Conservation (phyloP, 1,284 basidiomycete species). For the Xanthoconium separans region DNA sequence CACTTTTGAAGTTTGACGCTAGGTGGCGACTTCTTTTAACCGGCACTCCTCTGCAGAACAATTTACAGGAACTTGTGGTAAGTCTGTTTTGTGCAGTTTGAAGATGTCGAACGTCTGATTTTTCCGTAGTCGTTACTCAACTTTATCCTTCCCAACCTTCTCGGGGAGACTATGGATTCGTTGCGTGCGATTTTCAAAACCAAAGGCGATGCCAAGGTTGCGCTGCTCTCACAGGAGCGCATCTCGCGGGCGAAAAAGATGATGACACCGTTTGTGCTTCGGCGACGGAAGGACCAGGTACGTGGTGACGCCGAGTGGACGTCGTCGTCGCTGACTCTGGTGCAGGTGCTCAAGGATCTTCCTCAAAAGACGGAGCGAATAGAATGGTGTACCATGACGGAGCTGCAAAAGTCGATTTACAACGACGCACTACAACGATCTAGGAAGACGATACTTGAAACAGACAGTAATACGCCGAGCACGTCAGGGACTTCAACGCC, state of each 20-base stretch:
- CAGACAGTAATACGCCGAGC: conserved; percentile 35
- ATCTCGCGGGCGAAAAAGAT: conserved; percentile 96
- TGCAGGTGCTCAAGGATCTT: conserved; percentile 86
- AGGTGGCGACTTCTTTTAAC: conserved; percentile 93
- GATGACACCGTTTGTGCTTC: conserved; percentile 98
- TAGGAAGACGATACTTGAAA: conserved; percentile 76
- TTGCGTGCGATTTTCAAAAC: conserved; percentile 97
- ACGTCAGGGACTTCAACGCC: conserved; percentile 38
- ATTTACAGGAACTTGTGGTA: conserved; percentile 93
- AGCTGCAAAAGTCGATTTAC: conserved; percentile 83
- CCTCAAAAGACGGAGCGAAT: conserved; percentile 91
- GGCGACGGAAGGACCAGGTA: conserved; percentile 91
- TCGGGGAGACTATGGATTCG: conserved; percentile 72
- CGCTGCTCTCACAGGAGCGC: conserved; percentile 85
- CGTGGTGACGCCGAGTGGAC: conserved; percentile 8
- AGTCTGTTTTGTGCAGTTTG: conserved; percentile 32
- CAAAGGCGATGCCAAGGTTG: conserved; percentile 83
- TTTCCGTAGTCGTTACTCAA: conserved; percentile 85
- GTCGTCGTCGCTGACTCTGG: conserved; percentile 9
- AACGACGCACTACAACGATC: conserved; percentile 82
- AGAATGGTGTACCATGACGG: conserved; percentile 93
- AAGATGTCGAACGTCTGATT: conserved; percentile 9
- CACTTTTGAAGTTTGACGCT: conserved; percentile 82
- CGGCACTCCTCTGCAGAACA: conserved; percentile 93
- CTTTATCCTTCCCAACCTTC: conserved; percentile 94